Evolutionary conservation across 768 basidiomycete species (phyloP).

Genomic region (Amanita muscaria): DNA sequence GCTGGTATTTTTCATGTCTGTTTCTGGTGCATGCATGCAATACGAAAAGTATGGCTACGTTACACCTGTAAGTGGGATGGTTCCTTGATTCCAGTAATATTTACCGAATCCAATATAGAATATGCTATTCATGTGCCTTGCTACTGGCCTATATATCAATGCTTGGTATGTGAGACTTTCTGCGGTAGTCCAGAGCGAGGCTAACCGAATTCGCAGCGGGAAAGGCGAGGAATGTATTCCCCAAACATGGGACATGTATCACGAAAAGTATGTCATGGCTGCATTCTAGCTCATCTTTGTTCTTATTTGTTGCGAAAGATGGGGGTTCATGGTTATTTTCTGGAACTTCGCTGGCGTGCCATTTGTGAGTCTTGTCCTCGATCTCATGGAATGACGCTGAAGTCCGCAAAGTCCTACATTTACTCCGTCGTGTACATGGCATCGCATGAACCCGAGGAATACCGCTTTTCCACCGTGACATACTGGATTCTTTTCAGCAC

Average conservation of each 20-base stretch:
- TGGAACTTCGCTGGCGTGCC: conserved; percentile 95
- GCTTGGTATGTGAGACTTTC: conserved; percentile 55
- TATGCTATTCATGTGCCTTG: conserved; percentile 93
- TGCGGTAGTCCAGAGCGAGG: background rate
- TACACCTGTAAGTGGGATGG: conserved; percentile 49
- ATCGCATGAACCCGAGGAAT: conserved; percentile 81
- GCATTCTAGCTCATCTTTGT: background rate
- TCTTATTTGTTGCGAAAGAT: conserved; percentile 27
- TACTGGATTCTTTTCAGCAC: conserved; percentile 69
- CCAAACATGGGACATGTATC: conserved; percentile 99
- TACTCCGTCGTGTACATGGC: conserved; percentile 99
- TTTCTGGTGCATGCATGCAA: conserved; percentile 92
- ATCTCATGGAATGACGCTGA: conserved; percentile 3
- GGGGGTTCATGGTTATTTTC: conserved; percentile 98
- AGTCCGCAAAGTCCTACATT: conserved; percentile 65
- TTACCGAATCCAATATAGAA: conserved; percentile 42
- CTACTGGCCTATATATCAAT: conserved; percentile 94
- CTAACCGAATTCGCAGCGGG: conserved; percentile 34
- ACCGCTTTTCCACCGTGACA: conserved; percentile 73
- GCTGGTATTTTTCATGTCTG: conserved; percentile 85
- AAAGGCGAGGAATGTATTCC: conserved; percentile 95
- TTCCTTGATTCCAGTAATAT: background rate
- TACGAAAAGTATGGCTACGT: conserved; percentile 89
- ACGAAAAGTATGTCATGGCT: conserved; percentile 70
- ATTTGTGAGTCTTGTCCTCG: conserved; percentile 52